phyloP scores from a whole-genome alignment of 371 early-diverging fungal genomes.

The Mucor racemosus region DNA sequence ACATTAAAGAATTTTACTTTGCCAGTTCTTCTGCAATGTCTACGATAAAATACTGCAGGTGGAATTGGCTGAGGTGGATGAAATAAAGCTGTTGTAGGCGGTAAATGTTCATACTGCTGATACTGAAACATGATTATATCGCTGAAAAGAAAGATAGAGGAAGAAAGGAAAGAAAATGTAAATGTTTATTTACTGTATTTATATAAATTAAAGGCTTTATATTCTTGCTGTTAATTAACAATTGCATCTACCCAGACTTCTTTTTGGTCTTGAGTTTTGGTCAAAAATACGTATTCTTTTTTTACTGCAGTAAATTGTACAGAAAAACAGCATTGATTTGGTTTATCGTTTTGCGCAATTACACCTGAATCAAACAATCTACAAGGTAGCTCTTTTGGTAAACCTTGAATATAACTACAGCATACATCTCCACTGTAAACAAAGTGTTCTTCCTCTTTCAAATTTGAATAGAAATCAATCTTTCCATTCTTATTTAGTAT shows the following conservation, averaged over 20 bases:
- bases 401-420: constrained; percentile 1
- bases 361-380: constrained; percentile 2
- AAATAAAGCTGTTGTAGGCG: not conserved
- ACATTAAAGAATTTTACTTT: constrained; percentile 17
- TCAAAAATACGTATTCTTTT: not conserved
- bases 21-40: constrained; percentile 5
- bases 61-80: not conserved
- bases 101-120: not conserved
- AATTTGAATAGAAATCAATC: not conserved
- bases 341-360: not conserved
- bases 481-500: not conserved
- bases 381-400: not conserved
- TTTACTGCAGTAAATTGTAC: not conserved
- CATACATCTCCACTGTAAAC: constrained; percentile 19
- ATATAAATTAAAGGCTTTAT: not conserved
- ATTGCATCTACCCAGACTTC: constrained; percentile 10
- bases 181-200: not conserved
- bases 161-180: not conserved
- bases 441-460: not conserved
- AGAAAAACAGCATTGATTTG: constrained; percentile 9
- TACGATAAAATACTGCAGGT: not conserved
- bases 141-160: not conserved
- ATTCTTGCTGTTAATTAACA: not conserved
- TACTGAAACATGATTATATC: constrained; percentile 11
- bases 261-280: constrained; percentile 1